phyloP scores from a whole-genome alignment of 2,329 filamentous ascomycete genomes.

The Clonostachys byssicola region DNA sequence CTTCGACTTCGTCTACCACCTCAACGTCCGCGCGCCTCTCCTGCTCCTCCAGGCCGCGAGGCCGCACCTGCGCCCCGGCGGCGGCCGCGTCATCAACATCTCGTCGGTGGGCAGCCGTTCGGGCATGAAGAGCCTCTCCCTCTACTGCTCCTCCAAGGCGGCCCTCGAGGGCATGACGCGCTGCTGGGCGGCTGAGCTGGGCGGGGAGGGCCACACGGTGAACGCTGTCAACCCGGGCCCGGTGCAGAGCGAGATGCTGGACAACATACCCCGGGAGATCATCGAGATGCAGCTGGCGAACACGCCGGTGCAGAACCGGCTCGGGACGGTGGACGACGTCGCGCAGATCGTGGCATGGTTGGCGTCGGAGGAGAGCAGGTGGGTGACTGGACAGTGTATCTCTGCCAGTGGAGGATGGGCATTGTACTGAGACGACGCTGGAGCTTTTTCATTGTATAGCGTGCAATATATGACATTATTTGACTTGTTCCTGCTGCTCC shows the following conservation, averaged over 20 bases:
- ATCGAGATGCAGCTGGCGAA: constrained; percentile 41
- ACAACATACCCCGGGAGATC: constrained; percentile 42
- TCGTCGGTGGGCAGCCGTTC: constrained; percentile 45
- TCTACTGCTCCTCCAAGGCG: constrained; percentile 55
- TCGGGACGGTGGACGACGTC: constrained; percentile 49
- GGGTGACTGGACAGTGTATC: constrained; percentile 52
- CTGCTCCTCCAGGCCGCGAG: constrained; percentile 49
- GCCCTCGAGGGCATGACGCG: constrained; percentile 57
- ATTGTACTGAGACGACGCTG: constrained; percentile 3
- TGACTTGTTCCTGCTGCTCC: no score
- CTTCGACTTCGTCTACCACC: constrained; percentile 48
- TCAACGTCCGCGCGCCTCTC: constrained; percentile 51
- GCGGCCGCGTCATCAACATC: constrained; percentile 53
- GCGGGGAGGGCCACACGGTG: constrained; percentile 51
- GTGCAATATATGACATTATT: no score
- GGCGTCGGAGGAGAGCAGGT: constrained; percentile 39
- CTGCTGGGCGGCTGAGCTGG: constrained; percentile 55
- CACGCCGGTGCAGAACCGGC: constrained; percentile 45
- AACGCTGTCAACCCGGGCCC: constrained; percentile 58
- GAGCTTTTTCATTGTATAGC: neutral
- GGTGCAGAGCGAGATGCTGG: constrained; percentile 53
- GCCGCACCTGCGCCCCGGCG: constrained; percentile 37
- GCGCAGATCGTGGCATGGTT: constrained; percentile 52
- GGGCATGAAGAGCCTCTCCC: constrained; percentile 36
- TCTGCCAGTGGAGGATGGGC: constrained; percentile 40